Evolutionary conservation across 495 filamentous ascomycete genomes (phyloP).

Genomic region (Talaromyces adpressus): DNA sequence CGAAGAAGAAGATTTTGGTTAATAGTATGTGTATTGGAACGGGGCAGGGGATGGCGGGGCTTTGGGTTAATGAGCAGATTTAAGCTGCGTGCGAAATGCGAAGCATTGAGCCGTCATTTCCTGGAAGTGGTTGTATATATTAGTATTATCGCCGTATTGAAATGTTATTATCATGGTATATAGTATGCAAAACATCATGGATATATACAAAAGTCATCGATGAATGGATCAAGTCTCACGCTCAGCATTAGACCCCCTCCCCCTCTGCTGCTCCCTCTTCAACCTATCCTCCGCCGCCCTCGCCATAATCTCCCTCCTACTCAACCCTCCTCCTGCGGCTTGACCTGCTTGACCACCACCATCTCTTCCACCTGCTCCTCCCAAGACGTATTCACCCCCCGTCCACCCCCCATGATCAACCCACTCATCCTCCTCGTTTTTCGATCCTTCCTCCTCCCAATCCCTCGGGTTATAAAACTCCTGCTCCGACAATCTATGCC

Average conservation of each 20-base stretch:
- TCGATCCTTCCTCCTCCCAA: slow-evolving; percentile 26
- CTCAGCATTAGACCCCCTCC: slow-evolving; percentile 22
- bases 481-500: slow-evolving; percentile 53
- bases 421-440: slow-evolving; percentile 43
- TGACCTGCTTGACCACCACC: slow-evolving; percentile 19
- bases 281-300: slow-evolving; percentile 68
- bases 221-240: not conserved
- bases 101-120: not conserved
- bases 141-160: not conserved
- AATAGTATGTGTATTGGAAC: slow-evolving; percentile 87
- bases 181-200: not conserved
- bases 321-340: slow-evolving; percentile 22
- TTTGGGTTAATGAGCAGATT: slow-evolving; percentile 75
- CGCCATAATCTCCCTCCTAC: slow-evolving; percentile 65
- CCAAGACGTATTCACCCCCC: slow-evolving; percentile 81
- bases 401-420: slow-evolving; percentile 79
- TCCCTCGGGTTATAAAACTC: slow-evolving; percentile 67
- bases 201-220: not conserved
- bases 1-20: slow-evolving; percentile 75
- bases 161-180: not conserved
- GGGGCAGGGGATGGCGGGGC: slow-evolving; percentile 76
- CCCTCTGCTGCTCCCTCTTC: slow-evolving; percentile 43
- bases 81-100: slow-evolving; percentile 12
- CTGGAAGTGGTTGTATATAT: too few species aligned
- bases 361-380: slow-evolving; percentile 22